Conservation (phyloP, 352 stramenopile species). For the Globisporangium carolinianum region DNA sequence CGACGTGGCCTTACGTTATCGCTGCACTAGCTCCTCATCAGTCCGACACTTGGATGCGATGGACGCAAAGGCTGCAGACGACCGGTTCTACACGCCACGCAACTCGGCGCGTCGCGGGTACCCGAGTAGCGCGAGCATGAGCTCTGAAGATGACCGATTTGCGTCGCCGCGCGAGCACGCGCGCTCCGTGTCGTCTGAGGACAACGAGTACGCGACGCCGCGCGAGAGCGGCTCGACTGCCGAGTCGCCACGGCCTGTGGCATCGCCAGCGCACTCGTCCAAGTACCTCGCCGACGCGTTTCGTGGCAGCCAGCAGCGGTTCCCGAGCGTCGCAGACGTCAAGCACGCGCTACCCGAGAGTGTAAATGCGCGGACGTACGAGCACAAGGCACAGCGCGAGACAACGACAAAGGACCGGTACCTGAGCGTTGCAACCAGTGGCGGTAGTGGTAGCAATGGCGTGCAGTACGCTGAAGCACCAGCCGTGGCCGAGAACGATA, state of each 20-base stretch:
- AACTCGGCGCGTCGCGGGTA: conserved; percentile 52
- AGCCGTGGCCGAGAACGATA: conserved; percentile 47
- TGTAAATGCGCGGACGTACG: not conserved
- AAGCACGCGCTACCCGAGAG: conserved; percentile 15
- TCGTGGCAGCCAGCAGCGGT: conserved; percentile 13
- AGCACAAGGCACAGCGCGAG: conserved; percentile 9
- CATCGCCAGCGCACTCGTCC: not conserved
- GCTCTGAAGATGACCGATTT: conserved; percentile 62
- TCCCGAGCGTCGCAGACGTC: conserved; percentile 9
- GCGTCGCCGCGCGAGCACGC: conserved; percentile 45
- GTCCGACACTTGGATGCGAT: conserved; percentile 12
- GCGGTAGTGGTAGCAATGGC: not conserved
- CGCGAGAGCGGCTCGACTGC: conserved; percentile 25
- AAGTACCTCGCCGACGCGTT: conserved; percentile 9
- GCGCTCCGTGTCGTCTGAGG: conserved; percentile 56
- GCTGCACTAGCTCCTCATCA: not conserved
- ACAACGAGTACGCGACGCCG: conserved; percentile 50
- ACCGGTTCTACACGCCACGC: conserved; percentile 61
- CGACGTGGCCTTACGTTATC: too few relatives aligned
- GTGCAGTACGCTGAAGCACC: conserved; percentile 14
- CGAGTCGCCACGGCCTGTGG: not conserved
- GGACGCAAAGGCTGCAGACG: conserved; percentile 39
- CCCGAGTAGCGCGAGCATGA: conserved; percentile 18
- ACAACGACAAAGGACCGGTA: conserved; percentile 14
- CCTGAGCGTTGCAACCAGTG: conserved; percentile 20